Base-by-base conservation (phyloP, 805 yeast genomes). In the Sugiyamaella marilandica region DNA sequence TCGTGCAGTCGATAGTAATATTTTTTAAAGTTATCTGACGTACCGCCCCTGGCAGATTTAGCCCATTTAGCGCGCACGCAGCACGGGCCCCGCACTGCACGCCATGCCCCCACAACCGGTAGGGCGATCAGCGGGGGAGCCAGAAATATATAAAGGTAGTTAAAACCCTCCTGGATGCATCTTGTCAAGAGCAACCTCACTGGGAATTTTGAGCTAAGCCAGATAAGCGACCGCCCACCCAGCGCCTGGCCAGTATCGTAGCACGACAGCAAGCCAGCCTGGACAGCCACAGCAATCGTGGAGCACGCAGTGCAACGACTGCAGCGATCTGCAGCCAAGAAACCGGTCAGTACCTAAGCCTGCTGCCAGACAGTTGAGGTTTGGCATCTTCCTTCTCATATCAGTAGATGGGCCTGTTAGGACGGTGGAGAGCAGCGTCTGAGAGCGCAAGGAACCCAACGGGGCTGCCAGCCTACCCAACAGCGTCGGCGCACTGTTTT, bases 391-490 rank as follows among this genome's bases (percentile, higher is more conserved):
- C 14, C 14, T n/a, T 34, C 16, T 14, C 43, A 39, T 9, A 44
- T 10, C 35, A 16, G 18, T 16, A 7, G 11, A 52, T 52, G 55
- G 55, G 52, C 13, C 41, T 52, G 14, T 34, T 49, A 14, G 24
- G 45, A n/a, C 51, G 56, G 13, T 36, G 50, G 19, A 19, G 54
- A 29, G 37, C 56, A n/a, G 54, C 32, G 11, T 50, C 54, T 13
- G 56, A 52, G 18, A 47, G 47, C 10, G 24, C 47, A 10, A 41
- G 55, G 19, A 29, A 11, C 10, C 50, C 55, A 10, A 50, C 55
- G 8, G 49, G 49, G 34, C 13, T 24, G 1, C 50, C 55, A 8
- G 53, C 55, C 10, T 52, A 52, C 43, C 10, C 32, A 2, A 41
- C 44, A 21, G 45, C 51, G 18, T 52, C 55, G 11, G 24, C 24